Conservation (phyloP, 2,329 filamentous ascomycete genomes). For the Scortechinia acanthostroma region DNA sequence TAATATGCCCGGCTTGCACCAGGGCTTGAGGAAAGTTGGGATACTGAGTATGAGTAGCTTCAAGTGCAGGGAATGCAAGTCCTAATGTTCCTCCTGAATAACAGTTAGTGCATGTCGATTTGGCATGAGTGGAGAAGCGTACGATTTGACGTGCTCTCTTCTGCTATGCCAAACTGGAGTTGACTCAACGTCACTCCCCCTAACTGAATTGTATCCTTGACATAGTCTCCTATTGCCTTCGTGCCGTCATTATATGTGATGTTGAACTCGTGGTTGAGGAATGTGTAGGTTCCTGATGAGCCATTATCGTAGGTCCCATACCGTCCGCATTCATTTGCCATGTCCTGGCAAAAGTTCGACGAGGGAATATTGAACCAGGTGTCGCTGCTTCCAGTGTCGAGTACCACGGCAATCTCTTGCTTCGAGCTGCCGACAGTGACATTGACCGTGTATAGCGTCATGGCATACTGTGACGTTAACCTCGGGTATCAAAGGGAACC, state of each 20-base stretch:
- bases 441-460: constrained; percentile 61
- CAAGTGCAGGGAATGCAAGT: too few relatives aligned
- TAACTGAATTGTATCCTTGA: constrained; percentile 63
- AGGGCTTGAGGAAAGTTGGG: too few relatives aligned
- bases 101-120: too few relatives aligned
- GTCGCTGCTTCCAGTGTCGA: constrained; percentile 66
- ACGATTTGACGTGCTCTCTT: constrained; percentile 46
- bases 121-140: too few relatives aligned
- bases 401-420: constrained; percentile 45
- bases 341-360: constrained; percentile 49
- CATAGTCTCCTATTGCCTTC: constrained; percentile 72
- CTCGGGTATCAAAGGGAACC: too few relatives aligned
- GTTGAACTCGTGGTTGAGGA: constrained; percentile 72
- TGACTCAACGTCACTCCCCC: constrained; percentile 40
- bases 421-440: constrained; percentile 54
- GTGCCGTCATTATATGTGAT: constrained; percentile 83
- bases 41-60: too few relatives aligned
- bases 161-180: constrained; percentile 71
- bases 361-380: constrained; percentile 62
- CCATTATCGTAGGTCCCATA: constrained; percentile 66
- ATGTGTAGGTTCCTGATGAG: constrained; percentile 69
- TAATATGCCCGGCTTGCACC: constrained; percentile 56
- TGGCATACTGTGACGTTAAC: too few relatives aligned
- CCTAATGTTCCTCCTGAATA: too few relatives aligned
- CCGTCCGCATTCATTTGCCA: constrained; percentile 40